Evolutionary conservation across 108 stramenopile genomes (phyloP), one percentile per base, ranked within the genome.

Genomic region (Fragilaria radians): DNA sequence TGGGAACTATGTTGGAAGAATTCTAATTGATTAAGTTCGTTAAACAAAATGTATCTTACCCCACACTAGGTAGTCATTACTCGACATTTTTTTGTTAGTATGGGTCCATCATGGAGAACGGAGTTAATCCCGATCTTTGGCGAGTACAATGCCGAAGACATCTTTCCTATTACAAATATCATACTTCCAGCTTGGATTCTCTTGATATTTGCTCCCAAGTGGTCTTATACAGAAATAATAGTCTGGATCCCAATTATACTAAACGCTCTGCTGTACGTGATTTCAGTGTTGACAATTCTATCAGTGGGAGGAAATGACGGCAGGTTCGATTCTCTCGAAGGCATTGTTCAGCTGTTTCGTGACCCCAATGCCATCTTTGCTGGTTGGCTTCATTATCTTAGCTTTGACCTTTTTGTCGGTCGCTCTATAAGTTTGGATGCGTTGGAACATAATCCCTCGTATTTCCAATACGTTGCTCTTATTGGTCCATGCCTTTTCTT

Each of bases 311-410:
- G 29, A 18, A 24, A 51, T 23, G 69, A 28, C 30, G 29, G 5
- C 7, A 14, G 46, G 4, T 63, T 70, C 28, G 18, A 11, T 4
- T 47, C 62, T 18, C 46, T 73, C 0, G 32, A 63, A 32, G 63
- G 72, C 3, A 56, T 73, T 22, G 62, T 49, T 17, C 28, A 46
- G 36, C 11, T 66, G 55, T 68, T 73, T 56, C 4, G 19, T 26
- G 62, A 73, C 46, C 72, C 66, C 19, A 73, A 49, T 48, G 27
- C 18, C 5, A 56, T 58, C 21, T 68, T 66, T 27, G 24, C 28
- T 4, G 66, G 67, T n/a, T 73, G 61, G 72, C 19, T 66, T 24
- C 72, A 73, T 32, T 73, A 73, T 36, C 3, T 48, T 46, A 62
- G 45, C 7, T 73, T 45, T 49, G 72, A 73, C 58, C 26, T 50